Evolutionary conservation across 345 rosid genomes (phyloP).

Genomic region (Lepidium didymum): DNA sequence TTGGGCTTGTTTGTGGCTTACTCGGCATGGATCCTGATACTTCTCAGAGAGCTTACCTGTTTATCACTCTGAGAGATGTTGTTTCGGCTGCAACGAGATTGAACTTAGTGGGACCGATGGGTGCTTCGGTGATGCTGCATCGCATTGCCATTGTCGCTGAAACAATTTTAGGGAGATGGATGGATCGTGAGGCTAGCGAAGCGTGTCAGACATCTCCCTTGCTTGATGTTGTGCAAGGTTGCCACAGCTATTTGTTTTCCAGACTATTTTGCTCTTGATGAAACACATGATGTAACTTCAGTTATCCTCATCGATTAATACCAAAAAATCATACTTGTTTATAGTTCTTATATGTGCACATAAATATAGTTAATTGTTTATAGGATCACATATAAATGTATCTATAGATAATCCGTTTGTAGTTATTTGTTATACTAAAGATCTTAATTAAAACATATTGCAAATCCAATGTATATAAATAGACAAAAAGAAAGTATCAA

Average conservation of each 20-base stretch:
- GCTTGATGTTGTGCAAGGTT: constrained; percentile 73
- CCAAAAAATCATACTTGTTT: too few relatives aligned
- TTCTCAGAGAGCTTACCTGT: constrained; percentile 76
- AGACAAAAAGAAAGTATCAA: not conserved
- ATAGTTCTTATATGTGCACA: too few relatives aligned
- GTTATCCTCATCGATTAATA: not conserved
- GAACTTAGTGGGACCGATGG: constrained; percentile 72
- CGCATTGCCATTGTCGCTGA: constrained; percentile 56
- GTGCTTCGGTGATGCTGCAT: constrained; percentile 80
- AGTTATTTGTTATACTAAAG: too few relatives aligned
- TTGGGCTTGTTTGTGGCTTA: constrained; percentile 73
- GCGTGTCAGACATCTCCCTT: constrained; percentile 83
- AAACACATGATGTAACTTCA: not conserved
- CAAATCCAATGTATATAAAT: not conserved
- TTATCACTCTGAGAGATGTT: constrained; percentile 63
- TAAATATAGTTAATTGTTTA: too few relatives aligned
- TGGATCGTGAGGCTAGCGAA: constrained; percentile 53
- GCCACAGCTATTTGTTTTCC: constrained; percentile 75
- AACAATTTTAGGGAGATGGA: constrained; percentile 48
- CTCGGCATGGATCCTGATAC: constrained; percentile 55
- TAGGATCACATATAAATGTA: too few relatives aligned
- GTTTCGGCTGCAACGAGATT: constrained; percentile 85
- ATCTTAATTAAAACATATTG: too few relatives aligned
- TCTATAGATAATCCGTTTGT: too few relatives aligned
- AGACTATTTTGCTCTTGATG: constrained; percentile 74